Conservation (phyloP, 805 yeast genomes). For the Candida gorgasii region DNA sequence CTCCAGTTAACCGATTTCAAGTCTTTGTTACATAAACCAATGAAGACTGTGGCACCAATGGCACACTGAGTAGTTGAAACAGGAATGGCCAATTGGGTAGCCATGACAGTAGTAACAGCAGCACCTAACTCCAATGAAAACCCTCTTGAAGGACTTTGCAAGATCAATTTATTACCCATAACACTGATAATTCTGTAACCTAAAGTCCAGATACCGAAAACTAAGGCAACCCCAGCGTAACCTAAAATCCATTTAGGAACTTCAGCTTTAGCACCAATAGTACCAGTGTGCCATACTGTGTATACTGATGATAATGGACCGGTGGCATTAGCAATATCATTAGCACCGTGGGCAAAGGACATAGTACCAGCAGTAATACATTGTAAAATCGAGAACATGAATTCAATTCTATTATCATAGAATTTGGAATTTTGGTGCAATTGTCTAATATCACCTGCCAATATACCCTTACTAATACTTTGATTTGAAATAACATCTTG, state of each 20-base stretch:
- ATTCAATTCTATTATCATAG: constrained; percentile 72
- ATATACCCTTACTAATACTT: constrained; percentile 33
- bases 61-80: constrained; percentile 79
- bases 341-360: constrained; percentile 83
- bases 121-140: constrained; percentile 77
- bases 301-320: constrained; percentile 73
- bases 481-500: constrained; percentile 62
- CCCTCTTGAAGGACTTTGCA: constrained; percentile 79
- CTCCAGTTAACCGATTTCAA: constrained; percentile 71
- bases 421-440: constrained; percentile 62
- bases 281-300: constrained; percentile 57
- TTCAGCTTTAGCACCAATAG: constrained; percentile 46
- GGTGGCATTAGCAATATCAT: constrained; percentile 76
- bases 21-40: constrained; percentile 71
- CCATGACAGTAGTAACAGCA: constrained; percentile 73
- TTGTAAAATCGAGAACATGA: constrained; percentile 65
- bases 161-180: constrained; percentile 71
- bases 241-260: constrained; percentile 74
- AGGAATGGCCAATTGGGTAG: constrained; percentile 70
- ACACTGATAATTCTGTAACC: constrained; percentile 71
- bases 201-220: constrained; percentile 67
- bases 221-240: constrained; percentile 66
- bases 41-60: constrained; percentile 74
- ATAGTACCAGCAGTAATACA: constrained; percentile 74
- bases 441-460: constrained; percentile 47